These are phyloP conservation scores for Hypoxylon sp. DNA, from an alignment of 2,329 filamentous ascomycete species.

Conservation along the genomic window DNA sequence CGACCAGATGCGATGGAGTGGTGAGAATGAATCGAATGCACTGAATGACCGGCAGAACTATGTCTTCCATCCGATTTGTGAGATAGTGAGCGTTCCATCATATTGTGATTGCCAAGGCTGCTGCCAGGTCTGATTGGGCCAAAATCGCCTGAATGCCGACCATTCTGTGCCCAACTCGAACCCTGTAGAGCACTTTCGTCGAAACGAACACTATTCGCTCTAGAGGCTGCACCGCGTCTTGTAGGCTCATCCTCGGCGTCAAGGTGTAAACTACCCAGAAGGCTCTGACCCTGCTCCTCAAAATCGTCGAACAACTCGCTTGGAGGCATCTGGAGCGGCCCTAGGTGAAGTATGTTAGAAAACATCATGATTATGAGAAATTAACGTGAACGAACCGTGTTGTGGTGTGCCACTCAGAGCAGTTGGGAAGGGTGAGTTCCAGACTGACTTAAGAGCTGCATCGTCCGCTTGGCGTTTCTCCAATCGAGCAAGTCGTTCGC, in stretches of 20 bases:
- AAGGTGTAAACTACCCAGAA: slow-evolving; percentile 82
- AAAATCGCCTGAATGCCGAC: slow-evolving; percentile 84
- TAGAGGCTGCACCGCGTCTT: slow-evolving; percentile 84
- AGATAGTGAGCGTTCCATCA: slow-evolving; percentile 91
- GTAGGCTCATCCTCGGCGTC: slow-evolving; percentile 88
- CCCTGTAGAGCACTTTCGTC: slow-evolving; percentile 94
- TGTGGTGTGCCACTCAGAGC: slow-evolving; percentile 84
- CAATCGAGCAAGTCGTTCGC: slow-evolving; percentile 67
- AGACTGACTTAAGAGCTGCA: slow-evolving; percentile 81
- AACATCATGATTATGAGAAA: slow-evolving; percentile 11
- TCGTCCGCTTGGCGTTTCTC: slow-evolving; percentile 75
- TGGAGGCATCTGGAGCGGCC: slow-evolving; percentile 80
- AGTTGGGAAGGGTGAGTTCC: slow-evolving; percentile 93
- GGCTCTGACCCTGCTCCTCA: slow-evolving; percentile 83
- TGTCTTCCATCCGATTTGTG: slow-evolving; percentile 96
- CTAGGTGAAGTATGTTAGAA: slow-evolving; percentile 56
- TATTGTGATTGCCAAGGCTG: slow-evolving; percentile 77
- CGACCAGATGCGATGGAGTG: slow-evolving; percentile 80
- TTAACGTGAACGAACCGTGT: slow-evolving; percentile 71
- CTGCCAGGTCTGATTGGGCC: slow-evolving; percentile 79
- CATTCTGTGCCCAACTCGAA: slow-evolving; percentile 83
- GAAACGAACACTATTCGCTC: slow-evolving; percentile 96
- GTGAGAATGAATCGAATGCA: slow-evolving; percentile 68
- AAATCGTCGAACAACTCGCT: slow-evolving; percentile 89
- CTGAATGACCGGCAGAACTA: slow-evolving; percentile 88